Percentiles rank a stretch among this genome's conserved stretches.
Conservation (phyloP, 108 stramenopile species). For the Fragilaria crotonensis region DNA sequence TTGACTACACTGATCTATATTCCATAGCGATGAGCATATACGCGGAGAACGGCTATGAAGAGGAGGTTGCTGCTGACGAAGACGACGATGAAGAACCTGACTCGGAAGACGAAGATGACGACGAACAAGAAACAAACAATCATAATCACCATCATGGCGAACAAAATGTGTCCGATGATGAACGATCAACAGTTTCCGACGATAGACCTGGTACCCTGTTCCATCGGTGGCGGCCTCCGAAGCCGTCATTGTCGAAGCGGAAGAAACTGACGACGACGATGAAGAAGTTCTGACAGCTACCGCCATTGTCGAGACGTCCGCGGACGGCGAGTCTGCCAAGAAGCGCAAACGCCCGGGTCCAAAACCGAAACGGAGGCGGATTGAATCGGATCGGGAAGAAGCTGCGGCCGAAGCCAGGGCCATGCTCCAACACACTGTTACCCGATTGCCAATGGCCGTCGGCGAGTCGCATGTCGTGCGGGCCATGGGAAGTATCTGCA, state of each 20-base stretch:
- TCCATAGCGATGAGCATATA: neutral
- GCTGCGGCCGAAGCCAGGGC: constrained; percentile 48
- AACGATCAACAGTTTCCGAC: neutral
- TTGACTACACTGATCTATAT: too few relatives aligned
- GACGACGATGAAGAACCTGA: neutral
- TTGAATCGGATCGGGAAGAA: constrained; percentile 24
- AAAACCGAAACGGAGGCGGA: neutral
- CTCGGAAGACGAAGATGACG: neutral
- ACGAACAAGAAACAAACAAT: too few relatives aligned
- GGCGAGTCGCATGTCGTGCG: constrained; percentile 47
- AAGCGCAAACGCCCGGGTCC: neutral
- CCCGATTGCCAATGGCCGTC: constrained; percentile 41
- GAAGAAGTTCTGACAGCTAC: neutral
- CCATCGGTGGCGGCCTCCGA: too few relatives aligned
- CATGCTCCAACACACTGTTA: constrained; percentile 39
- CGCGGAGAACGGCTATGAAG: too few relatives aligned
- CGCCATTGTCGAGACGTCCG: neutral
- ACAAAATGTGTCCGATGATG: too few relatives aligned
- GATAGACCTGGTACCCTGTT: neutral
- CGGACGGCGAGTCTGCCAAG: constrained; percentile 3
- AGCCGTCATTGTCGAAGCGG: constrained; percentile 5
- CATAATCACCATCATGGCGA: too few relatives aligned
- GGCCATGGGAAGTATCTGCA: constrained; percentile 51
- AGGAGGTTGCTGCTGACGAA: neutral
- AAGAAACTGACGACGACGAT: neutral